phyloP scores from a whole-genome alignment of 2,329 filamentous ascomycete genomes.

The Plectosphaerella plurivora region DNA sequence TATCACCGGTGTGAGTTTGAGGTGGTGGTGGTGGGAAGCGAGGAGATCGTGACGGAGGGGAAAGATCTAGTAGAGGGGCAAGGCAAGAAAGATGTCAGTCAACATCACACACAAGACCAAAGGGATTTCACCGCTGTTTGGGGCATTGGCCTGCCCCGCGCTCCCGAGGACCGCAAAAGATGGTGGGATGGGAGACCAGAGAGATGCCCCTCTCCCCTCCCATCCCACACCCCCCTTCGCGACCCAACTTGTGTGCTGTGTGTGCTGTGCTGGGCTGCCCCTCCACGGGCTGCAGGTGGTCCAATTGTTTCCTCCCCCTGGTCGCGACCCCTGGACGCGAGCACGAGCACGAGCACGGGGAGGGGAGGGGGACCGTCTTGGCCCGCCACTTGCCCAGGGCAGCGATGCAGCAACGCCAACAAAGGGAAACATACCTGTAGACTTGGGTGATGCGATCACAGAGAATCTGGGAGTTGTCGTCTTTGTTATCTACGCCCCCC shows the following conservation, averaged over 20 bases:
- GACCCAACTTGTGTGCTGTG: too few relatives aligned
- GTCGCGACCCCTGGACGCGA: neutral
- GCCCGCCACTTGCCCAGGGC: too few relatives aligned
- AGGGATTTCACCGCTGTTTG: conserved; percentile 14
- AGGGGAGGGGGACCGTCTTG: neutral
- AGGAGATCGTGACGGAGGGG: neutral
- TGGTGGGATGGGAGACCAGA: neutral
- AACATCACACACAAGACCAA: conserved; percentile 1
- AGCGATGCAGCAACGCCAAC: too few relatives aligned
- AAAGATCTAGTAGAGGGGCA: neutral
- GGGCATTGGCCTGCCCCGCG: neutral
- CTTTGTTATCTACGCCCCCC: conserved; percentile 9
- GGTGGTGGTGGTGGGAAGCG: neutral
- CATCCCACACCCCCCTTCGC: too few relatives aligned
- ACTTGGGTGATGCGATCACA: too few relatives aligned
- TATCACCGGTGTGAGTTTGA: neutral
- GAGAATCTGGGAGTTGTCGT: neutral
- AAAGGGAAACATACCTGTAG: too few relatives aligned
- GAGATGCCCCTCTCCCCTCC: too few relatives aligned
- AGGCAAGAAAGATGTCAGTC: conserved; percentile 5
- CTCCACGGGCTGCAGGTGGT: neutral
- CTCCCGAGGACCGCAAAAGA: neutral
- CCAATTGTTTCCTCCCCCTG: neutral
- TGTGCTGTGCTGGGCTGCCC: neutral
- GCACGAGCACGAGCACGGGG: conserved; percentile 2